These are phyloP conservation scores for Lipomyces chichibuensis DNA, from an alignment of 805 yeast species.

Conservation along the genomic window DNA sequence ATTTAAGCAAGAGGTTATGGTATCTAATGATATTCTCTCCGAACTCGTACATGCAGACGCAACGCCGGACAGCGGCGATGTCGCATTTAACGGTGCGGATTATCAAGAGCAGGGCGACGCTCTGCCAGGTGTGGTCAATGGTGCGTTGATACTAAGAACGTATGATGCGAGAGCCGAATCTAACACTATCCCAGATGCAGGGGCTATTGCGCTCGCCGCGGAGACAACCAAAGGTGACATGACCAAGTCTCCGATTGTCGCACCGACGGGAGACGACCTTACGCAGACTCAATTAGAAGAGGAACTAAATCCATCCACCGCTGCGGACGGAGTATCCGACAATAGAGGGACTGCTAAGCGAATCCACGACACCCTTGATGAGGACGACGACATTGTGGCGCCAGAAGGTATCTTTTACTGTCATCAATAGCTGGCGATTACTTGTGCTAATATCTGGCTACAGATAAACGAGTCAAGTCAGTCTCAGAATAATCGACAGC, in stretches of 20 bases:
- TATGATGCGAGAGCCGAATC: neutral
- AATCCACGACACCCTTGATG: neutral
- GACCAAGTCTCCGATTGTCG: neutral
- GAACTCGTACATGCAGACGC: neutral
- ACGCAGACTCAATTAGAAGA: neutral
- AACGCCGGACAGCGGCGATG: neutral
- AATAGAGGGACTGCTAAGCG: neutral
- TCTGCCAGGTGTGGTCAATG: neutral
- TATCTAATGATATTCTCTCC: neutral
- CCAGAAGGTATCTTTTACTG: neutral
- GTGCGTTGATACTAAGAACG: neutral
- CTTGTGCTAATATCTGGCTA: neutral
- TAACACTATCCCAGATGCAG: neutral
- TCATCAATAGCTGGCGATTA: neutral
- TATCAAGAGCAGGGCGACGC: neutral
- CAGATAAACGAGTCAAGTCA: neutral
- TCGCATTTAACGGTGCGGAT: neutral
- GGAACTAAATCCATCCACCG: neutral
- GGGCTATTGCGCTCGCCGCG: neutral
- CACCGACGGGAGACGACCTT: neutral
- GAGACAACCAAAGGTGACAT: neutral
- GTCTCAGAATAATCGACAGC: neutral
- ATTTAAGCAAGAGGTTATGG: neutral
- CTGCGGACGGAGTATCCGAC: neutral
- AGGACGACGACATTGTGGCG: neutral